Percentiles rank a stretch among this genome's conserved stretches.
These are phyloP conservation scores for Carpinus fangiana DNA, from an alignment of 306 rosid species.

Conservation along the genomic window DNA sequence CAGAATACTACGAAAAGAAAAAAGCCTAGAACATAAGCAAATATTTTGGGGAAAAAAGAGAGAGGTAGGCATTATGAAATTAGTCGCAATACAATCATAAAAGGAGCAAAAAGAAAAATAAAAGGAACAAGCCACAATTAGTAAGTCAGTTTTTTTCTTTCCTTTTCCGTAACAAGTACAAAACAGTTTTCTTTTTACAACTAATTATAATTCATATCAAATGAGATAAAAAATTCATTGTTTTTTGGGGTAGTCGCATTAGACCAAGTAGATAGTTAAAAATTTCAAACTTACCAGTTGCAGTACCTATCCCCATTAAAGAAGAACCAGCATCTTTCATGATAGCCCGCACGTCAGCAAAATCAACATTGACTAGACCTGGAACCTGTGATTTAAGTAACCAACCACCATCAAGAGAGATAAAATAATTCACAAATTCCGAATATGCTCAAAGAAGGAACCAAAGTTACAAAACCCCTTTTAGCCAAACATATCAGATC, in stretches of 20 bases:
- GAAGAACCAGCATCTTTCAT: conserved; percentile 97
- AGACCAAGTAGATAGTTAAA: background rate
- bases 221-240: background rate
- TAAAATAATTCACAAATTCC: background rate
- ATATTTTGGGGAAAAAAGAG: background rate
- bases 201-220: background rate
- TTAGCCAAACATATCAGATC: background rate
- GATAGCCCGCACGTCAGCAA: conserved; percentile 94
- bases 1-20: background rate
- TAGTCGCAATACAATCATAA: background rate
- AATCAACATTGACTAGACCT: conserved; percentile 88
- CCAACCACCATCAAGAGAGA: too few relatives aligned
- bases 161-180: background rate
- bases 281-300: conserved; percentile 56
- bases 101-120: background rate
- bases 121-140: background rate
- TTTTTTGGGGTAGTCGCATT: background rate
- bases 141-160: background rate
- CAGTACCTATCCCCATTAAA: conserved; percentile 92
- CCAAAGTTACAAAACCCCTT: background rate
- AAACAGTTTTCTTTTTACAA: background rate
- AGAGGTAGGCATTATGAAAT: background rate
- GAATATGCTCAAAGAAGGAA: background rate
- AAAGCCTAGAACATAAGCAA: background rate
- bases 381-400: conserved; percentile 63